A percentile compares a stretch with the other conserved stretches of the same genome.
Conservation (phyloP, 2,329 filamentous ascomycete species). For the Penicillium sp. region DNA sequence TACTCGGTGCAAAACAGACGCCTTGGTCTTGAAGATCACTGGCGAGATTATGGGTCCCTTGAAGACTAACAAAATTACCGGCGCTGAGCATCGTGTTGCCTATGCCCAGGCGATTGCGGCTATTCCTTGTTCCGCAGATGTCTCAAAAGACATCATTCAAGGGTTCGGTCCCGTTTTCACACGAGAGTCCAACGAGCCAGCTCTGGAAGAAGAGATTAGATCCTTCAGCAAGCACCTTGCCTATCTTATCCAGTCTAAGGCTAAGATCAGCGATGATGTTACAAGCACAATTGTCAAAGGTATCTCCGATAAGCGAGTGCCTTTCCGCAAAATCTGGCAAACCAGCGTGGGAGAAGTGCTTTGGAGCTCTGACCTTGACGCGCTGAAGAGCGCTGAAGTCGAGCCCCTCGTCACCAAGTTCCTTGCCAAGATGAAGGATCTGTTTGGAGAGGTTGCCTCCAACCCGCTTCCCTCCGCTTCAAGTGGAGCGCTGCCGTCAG, state of each 20-base stretch:
- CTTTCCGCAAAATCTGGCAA: slow-evolving; percentile 78
- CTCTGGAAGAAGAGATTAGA: slow-evolving; percentile 72
- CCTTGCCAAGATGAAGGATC: slow-evolving; percentile 57
- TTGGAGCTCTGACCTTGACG: slow-evolving; percentile 54
- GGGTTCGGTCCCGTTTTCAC: slow-evolving; percentile 68
- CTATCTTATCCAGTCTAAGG: slow-evolving; percentile 62
- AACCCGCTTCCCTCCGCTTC: slow-evolving; percentile 81
- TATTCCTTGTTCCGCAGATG: slow-evolving; percentile 60
- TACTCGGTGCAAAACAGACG: slow-evolving; percentile 59
- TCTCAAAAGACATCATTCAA: slow-evolving; percentile 67
- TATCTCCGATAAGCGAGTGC: slow-evolving; percentile 78
- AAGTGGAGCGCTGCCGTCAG: slow-evolving; percentile 76
- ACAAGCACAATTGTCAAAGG: slow-evolving; percentile 78
- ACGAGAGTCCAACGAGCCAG: slow-evolving; percentile 88
- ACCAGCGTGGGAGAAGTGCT: slow-evolving; percentile 72
- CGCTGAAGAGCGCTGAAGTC: slow-evolving; percentile 51
- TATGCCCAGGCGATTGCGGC: slow-evolving; percentile 78
- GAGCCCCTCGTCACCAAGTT: slow-evolving; percentile 52
- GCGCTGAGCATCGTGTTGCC: slow-evolving; percentile 79
- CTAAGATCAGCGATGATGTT: slow-evolving; percentile 65
- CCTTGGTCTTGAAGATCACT: slow-evolving; percentile 65
- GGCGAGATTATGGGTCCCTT: slow-evolving; percentile 79
- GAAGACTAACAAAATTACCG: slow-evolving; percentile 79
- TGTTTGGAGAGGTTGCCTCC: slow-evolving; percentile 73
- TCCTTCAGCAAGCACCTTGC: slow-evolving; percentile 67